These are phyloP conservation scores for Suhomyces pyralidae DNA, from an alignment of 805 yeast species.

Conservation along the genomic window DNA sequence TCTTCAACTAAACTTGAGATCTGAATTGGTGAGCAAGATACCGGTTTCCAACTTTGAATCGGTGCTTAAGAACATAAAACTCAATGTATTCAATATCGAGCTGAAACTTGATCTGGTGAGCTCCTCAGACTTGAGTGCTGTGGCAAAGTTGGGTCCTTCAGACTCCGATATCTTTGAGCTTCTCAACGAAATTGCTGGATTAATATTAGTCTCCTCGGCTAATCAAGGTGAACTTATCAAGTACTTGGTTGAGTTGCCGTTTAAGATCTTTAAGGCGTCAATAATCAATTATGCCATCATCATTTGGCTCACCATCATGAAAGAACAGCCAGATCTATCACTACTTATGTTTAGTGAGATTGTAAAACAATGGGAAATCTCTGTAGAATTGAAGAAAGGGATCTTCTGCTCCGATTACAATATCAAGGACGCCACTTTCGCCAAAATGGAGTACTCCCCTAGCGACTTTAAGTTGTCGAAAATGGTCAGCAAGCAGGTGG, in stretches of 20 bases:
- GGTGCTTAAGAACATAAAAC: constrained; percentile 25
- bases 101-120: constrained; percentile 2
- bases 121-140: neutral
- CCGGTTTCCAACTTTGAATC: constrained; percentile 24
- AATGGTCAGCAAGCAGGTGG: constrained; percentile 38
- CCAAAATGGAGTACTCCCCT: constrained; percentile 87
- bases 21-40: constrained; percentile 29
- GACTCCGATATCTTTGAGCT: constrained; percentile 35
- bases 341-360: constrained; percentile 66
- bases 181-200: constrained; percentile 45
- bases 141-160: neutral
- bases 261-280: constrained; percentile 56
- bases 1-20: constrained; percentile 74
- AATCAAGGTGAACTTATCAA: constrained; percentile 47
- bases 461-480: constrained; percentile 60
- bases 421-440: constrained; percentile 54
- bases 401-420: constrained; percentile 60
- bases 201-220: constrained; percentile 28
- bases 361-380: constrained; percentile 62
- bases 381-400: constrained; percentile 60
- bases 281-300: constrained; percentile 63
- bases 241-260: constrained; percentile 66
- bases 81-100: constrained; percentile 19
- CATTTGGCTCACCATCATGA: constrained; percentile 79
- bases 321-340: constrained; percentile 59